These are phyloP conservation scores for Daldinia decipiens DNA, from an alignment of 495 filamentous ascomycete species.

Conservation along the genomic window DNA sequence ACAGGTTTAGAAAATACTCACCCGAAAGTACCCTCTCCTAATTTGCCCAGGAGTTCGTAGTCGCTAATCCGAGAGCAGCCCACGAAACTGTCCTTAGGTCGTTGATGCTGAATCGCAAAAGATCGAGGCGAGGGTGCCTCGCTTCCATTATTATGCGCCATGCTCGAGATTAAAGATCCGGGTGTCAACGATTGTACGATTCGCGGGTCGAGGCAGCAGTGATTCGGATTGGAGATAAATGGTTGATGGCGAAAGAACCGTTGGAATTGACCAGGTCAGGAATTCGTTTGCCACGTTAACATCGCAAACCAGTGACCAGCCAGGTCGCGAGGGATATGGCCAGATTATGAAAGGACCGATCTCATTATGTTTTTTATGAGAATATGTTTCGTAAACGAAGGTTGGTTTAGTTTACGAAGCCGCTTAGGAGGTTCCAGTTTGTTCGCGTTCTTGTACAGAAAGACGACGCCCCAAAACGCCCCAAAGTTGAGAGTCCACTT, in stretches of 20 bases:
- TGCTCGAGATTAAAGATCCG: constrained; percentile 29
- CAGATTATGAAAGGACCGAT: constrained; percentile 11
- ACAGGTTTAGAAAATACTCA: constrained; percentile 49
- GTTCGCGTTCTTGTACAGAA: constrained; percentile 1
- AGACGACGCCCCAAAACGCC: background rate
- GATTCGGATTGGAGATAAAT: constrained; percentile 4
- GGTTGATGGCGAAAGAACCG: constrained; percentile 3
- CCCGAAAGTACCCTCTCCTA: constrained; percentile 98
- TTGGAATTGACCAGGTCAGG: constrained; percentile 10
- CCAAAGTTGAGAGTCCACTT: background rate
- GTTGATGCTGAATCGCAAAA: constrained; percentile 58
- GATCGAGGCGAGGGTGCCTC: constrained; percentile 54
- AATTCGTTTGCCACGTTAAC: constrained; percentile 2
- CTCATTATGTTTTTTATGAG: constrained; percentile 11
- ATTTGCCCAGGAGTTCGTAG: constrained; percentile 89
- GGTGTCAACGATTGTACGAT: constrained; percentile 29
- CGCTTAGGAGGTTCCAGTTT: background rate
- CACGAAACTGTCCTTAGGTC: constrained; percentile 67
- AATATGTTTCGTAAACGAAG: background rate
- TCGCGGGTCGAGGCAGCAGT: constrained; percentile 42
- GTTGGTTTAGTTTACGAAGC: background rate
- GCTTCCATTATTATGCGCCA: constrained; percentile 42
- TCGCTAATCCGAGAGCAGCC: constrained; percentile 89
- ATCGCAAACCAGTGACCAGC: constrained; percentile 28
- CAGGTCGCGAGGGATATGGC: constrained; percentile 19